Base-by-base conservation (phyloP, 352 stramenopile genomes). In the Phytophthora idaei region DNA sequence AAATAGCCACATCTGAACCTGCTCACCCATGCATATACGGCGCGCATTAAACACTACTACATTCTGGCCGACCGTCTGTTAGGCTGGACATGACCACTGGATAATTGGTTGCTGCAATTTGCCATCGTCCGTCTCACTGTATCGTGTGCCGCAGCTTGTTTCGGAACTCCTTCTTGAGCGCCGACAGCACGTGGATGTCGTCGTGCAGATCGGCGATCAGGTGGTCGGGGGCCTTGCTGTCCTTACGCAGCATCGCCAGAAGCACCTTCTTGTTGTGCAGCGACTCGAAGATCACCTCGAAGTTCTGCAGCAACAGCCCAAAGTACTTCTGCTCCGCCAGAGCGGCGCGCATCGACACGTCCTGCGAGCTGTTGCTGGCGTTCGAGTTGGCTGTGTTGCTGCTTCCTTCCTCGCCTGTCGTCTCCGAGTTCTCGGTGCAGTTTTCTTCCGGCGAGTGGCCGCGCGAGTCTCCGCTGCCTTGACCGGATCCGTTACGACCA, bases 241-340 rank as follows among this genome's bases (percentile, higher is more conserved):
- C 85, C 56, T 90, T 93, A 7, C 83, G 83, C 42, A 93, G 59
- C 10, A 81, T 85, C 27, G 83, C 83, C 11, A 93, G 55, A 15
- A 93, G 73, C 57, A 92, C 79, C 60, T 93, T 93, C 77, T 90
- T 93, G 71, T 92, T 93, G 73, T 93, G 83, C 29, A 93, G 69
- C 57, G 81, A 90, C 68, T 93, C 85, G 42, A 93, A 93, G 47
- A 92, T 90, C 41, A 84, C 81, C 63, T 93, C 85, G 59, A 93
- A 93, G 67, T 93, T 93, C 60, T 93, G 85, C 64, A 93, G 63
- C 74, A 93, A 56, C 48, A 93, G 53, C 2, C 81, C 83, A 64
- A 93, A 93, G 60, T 90, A 91, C 62, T 93, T 91, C 53, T 93
- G 85, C 57, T 92, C 83, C 1, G 78, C 77, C n/a, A 93, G 65